Evolutionary conservation across 495 filamentous ascomycete genomes (phyloP).

Genomic region (Echria macrotheca): DNA sequence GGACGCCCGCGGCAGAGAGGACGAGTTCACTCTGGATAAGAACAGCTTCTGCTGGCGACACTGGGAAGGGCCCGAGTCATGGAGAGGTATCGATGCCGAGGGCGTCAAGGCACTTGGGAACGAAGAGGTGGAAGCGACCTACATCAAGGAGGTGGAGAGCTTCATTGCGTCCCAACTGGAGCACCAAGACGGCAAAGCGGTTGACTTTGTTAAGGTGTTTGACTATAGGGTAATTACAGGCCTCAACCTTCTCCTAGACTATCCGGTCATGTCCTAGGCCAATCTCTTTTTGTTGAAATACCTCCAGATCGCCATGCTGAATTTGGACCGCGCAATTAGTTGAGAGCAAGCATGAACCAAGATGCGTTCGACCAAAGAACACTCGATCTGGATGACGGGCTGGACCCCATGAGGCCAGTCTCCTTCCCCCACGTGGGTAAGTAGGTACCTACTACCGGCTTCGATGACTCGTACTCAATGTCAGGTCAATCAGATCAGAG

Average conservation of each 20-base stretch:
- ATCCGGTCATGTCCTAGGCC: not conserved
- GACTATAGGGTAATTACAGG: not conserved
- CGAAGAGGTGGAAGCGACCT: not conserved
- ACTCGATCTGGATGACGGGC: not conserved
- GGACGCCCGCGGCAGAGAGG: not conserved
- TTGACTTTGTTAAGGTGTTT: not conserved
- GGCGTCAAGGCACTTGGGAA: not conserved
- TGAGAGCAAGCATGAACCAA: not conserved
- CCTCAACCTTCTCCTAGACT: not conserved
- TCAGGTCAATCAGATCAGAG: not conserved
- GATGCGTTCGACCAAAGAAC: not conserved
- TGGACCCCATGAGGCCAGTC: not conserved
- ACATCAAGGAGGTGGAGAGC: not conserved
- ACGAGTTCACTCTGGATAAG: not conserved
- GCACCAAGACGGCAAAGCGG: not conserved
- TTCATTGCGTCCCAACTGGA: not conserved
- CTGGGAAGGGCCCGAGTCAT: not conserved
- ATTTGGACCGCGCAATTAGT: not conserved
- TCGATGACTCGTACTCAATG: not conserved
- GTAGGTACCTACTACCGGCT: not conserved
- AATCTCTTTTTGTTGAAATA: not conserved
- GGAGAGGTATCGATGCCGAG: not conserved
- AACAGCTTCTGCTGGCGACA: not conserved
- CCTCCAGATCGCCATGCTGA: not conserved
- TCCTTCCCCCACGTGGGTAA: not conserved